Evolutionary conservation across 108 stramenopile genomes (phyloP), one percentile per base, ranked within the genome.

Genomic region (Cylindrotheca fusiformis): DNA sequence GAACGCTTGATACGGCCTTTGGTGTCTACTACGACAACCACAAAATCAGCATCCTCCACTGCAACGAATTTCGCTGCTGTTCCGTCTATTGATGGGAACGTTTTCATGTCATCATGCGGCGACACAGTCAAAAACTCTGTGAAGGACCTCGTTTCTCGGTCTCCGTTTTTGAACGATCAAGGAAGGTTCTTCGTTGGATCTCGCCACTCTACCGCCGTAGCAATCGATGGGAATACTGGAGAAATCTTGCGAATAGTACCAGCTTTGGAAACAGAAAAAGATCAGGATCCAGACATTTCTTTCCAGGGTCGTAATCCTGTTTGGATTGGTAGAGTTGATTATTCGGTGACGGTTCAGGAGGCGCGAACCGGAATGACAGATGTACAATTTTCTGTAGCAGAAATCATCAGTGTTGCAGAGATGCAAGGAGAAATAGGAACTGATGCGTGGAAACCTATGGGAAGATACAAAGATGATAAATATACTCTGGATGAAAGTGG

Each of bases 281-380:
- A 82, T 17, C 36, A 10, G 36, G 6, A 41, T 41, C 36, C 36
- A 6, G 14, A 14, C 36, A 41, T 14, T 6, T 41, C 36, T 10
- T 41, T 41, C 36, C 6, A 41, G 14, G 84, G 77, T 20, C 59
- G 69, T 41, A 72, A 85, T 52, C 69, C 91, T 55, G 77, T 95
- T 23, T 95, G 93, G 93, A 74, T 95, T 20, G 93, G 93, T n/a
- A 58, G 90, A 61, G 76, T 89, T 1, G 93, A 95, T 67, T 64
- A 88, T 61, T 56, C 70, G 0, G 79, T 95, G 19, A 75, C 80
- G 0, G 79, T 95, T 45, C 84, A 90, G 44, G 87, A 95, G 64
- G 83, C 89, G 44, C 61, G 68, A 52, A 79, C 79, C 28, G 85
- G 85, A 22, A 72, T 67, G 1, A 65, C 75, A 21, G 88, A 89